phyloP scores from a whole-genome alignment of 2,329 filamentous ascomycete genomes.

The Xylariaceae sp. region DNA sequence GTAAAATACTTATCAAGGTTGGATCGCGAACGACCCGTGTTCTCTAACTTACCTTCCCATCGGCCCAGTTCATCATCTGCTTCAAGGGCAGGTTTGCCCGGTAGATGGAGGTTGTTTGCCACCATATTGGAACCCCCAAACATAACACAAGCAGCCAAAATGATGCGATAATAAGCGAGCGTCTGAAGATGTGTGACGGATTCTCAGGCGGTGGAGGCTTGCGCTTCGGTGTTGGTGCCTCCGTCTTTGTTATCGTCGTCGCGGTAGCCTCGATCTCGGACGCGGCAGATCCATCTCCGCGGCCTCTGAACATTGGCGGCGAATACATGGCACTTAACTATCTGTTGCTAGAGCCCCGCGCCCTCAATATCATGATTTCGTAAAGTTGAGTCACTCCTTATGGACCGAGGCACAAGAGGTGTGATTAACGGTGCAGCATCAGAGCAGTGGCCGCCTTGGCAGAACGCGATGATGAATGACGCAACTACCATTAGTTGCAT shows the following conservation, averaged over 20 bases:
- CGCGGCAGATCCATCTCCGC: conserved; percentile 8
- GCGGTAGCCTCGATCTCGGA: not conserved
- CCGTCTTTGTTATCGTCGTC: conserved; percentile 1
- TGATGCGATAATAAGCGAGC: conserved; percentile 72
- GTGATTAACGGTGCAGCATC: conserved; percentile 2
- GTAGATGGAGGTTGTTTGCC: conserved; percentile 89
- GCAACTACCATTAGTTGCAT: too few species aligned
- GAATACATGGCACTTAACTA: conserved; percentile 18
- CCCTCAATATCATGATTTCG: conserved; percentile 10
- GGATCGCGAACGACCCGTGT: not conserved
- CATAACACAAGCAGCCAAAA: conserved; percentile 86
- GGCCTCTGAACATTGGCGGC: conserved; percentile 6
- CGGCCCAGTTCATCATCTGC: conserved; percentile 87
- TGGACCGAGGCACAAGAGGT: not conserved
- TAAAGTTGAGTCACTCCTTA: not conserved
- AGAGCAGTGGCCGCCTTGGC: not conserved
- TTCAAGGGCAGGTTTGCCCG: conserved; percentile 77
- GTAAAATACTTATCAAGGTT: not conserved
- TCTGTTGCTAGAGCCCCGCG: not conserved
- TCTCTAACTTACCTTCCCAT: conserved; percentile 64
- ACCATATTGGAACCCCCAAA: conserved; percentile 91
- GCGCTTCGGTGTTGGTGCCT: conserved; percentile 7
- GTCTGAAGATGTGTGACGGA: conserved; percentile 61
- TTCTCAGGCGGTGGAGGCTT: conserved; percentile 74
- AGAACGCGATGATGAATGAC: too few species aligned